phyloP scores from a whole-genome alignment of 108 stramenopile species.

The Aurantiochytrium sp. region DNA sequence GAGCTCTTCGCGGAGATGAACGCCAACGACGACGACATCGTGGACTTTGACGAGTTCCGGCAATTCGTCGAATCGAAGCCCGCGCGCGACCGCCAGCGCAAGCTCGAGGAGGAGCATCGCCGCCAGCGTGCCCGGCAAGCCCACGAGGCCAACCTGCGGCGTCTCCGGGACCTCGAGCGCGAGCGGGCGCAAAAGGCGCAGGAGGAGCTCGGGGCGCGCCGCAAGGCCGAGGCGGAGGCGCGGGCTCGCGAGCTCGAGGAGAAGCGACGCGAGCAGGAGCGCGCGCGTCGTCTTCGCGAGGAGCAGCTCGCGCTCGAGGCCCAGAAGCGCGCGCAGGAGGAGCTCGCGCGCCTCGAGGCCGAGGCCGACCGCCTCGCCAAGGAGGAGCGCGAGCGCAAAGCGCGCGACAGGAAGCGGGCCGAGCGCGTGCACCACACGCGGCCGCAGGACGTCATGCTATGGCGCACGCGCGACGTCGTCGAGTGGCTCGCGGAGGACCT shows the following conservation, averaged over 20 bases:
- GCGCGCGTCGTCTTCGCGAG: background rate
- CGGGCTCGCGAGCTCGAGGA: background rate
- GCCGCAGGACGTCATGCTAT: background rate
- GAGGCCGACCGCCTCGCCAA: background rate
- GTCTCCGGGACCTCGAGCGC: background rate
- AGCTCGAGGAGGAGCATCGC: background rate
- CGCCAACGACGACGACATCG: background rate
- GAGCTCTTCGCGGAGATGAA: background rate
- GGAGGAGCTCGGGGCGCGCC: background rate
- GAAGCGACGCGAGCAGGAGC: background rate
- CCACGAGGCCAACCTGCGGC: background rate
- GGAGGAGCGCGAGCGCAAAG: constrained; percentile 11
- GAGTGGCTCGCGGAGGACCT: constrained; percentile 6
- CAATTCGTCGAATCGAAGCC: background rate
- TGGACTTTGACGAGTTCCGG: constrained; percentile 10
- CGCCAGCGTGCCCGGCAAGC: background rate
- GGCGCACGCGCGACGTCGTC: background rate
- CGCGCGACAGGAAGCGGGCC: background rate
- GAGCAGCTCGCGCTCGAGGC: background rate
- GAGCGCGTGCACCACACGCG: background rate
- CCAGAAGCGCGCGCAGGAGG: background rate
- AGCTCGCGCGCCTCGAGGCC: background rate
- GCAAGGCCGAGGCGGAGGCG: background rate
- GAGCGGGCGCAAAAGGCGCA: background rate
- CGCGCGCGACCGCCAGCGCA: background rate